Evolutionary conservation across 2,329 filamentous ascomycete species (phyloP).

Genomic region (Aureobasidium uvarum): DNA sequence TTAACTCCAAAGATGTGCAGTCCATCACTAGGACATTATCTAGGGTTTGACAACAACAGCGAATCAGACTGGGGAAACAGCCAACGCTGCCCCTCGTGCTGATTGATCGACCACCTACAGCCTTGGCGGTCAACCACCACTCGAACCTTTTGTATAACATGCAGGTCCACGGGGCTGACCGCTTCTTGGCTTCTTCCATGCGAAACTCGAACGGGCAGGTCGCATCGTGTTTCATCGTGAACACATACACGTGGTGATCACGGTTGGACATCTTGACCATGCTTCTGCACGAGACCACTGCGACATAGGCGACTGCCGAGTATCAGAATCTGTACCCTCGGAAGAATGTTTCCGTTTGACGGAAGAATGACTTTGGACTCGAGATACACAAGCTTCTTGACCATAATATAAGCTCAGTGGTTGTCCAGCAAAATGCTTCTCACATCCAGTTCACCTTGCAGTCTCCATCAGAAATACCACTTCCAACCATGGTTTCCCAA

Average conservation of each 20-base stretch:
- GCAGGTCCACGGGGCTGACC: constrained; percentile 20
- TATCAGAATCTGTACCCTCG: background rate
- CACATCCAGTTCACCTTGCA: background rate
- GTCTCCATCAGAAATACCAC: background rate
- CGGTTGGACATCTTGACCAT: constrained; percentile 1
- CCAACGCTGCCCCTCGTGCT: constrained; percentile 4
- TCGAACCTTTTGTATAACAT: constrained; percentile 13
- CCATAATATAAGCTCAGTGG: background rate
- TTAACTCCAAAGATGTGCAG: background rate
- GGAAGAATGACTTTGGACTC: background rate
- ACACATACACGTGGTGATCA: constrained; percentile 14
- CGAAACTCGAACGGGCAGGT: constrained; percentile 13
- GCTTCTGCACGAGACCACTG: background rate
- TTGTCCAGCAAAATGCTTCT: background rate
- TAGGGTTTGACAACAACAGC: background rate
- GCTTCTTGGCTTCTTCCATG: background rate
- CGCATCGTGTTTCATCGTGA: background rate
- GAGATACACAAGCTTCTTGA: background rate
- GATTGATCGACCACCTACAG: constrained; percentile 21
- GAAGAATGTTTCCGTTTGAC: background rate
- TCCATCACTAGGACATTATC: background rate
- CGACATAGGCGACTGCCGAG: constrained; percentile 18
- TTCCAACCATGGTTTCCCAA: constrained; percentile 30
- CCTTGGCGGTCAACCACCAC: constrained; percentile 1
- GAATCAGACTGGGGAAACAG: constrained; percentile 19